A percentile compares a stretch with the other conserved stretches of the same genome.
Conservation (phyloP, 164 flowering plant genomes). For the Vitis rupestris region DNA sequence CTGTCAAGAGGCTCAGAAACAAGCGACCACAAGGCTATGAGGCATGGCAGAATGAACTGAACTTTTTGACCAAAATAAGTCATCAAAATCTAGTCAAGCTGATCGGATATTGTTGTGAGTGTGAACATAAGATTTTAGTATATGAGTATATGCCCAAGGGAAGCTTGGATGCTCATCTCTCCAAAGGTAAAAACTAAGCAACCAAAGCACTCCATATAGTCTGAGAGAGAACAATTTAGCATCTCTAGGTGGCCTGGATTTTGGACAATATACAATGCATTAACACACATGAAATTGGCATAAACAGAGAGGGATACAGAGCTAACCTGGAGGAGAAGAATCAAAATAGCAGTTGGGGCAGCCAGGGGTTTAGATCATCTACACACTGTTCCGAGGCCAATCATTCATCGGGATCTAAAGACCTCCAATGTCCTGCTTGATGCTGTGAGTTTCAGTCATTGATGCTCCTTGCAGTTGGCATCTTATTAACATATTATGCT, state of each 20-base stretch:
- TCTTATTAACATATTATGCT: background rate
- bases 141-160: slow-evolving; percentile 36
- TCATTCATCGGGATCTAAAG: slow-evolving; percentile 37
- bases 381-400: slow-evolving; percentile 21
- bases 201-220: no score
- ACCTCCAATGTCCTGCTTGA: slow-evolving; percentile 34
- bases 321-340: slow-evolving; percentile 32
- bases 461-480: background rate
- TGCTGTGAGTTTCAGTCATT: slow-evolving; percentile 14
- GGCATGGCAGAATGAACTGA: slow-evolving; percentile 35
- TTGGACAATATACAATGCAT: no score
- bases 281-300: background rate
- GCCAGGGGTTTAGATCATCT: slow-evolving; percentile 35
- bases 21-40: slow-evolving; percentile 20
- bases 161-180: slow-evolving; percentile 26
- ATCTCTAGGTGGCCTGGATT: no score
- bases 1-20: slow-evolving; percentile 30
- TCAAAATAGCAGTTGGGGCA: slow-evolving; percentile 30
- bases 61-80: slow-evolving; percentile 22
- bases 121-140: slow-evolving; percentile 25
- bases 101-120: slow-evolving; percentile 26
- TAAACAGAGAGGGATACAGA: slow-evolving; percentile 6
- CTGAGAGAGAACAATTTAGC: no score
- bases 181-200: slow-evolving; percentile 14
- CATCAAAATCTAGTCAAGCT: slow-evolving; percentile 38